Percentiles rank a stretch among this genome's conserved stretches.
Evolutionary conservation across 75 land plant species (phyloP).

Genomic region (Pinus tabuliformis): DNA sequence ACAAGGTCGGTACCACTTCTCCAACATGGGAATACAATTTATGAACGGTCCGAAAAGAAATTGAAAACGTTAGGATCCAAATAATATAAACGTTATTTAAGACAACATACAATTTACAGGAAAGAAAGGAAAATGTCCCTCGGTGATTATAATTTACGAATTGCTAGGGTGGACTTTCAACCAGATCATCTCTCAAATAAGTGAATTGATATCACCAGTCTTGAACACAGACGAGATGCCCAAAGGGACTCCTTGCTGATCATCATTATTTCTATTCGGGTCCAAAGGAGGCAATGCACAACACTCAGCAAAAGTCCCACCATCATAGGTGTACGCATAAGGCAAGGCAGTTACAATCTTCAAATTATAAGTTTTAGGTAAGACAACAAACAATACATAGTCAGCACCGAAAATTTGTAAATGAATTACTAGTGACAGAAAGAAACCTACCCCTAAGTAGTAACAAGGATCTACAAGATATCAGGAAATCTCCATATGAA

Average conservation of each 20-base stretch:
- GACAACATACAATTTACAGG: no score
- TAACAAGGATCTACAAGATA: neutral
- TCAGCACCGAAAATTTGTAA: neutral
- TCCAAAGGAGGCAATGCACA: constrained; percentile 40
- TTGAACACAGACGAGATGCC: constrained; percentile 34
- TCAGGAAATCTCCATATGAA: neutral
- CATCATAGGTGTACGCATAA: constrained; percentile 49
- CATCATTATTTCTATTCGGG: constrained; percentile 12
- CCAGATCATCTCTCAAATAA: constrained; percentile 23
- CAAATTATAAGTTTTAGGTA: constrained; percentile 5
- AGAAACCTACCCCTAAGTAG: neutral
- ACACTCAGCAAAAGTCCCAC: constrained; percentile 32
- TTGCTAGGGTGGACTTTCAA: neutral
- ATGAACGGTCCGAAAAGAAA: no score
- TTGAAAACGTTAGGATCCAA: no score
- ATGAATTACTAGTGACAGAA: neutral
- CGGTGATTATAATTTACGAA: neutral
- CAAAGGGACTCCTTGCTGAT: constrained; percentile 13
- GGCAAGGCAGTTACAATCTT: constrained; percentile 50
- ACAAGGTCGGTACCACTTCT: no score
- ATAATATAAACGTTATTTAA: no score
- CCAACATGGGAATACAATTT: no score
- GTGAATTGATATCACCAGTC: constrained; percentile 39
- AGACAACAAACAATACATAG: neutral
- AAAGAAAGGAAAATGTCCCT: no score